Conservation (phyloP, 371 early-diverging fungal species). For the Phascolomyces articulosus region DNA sequence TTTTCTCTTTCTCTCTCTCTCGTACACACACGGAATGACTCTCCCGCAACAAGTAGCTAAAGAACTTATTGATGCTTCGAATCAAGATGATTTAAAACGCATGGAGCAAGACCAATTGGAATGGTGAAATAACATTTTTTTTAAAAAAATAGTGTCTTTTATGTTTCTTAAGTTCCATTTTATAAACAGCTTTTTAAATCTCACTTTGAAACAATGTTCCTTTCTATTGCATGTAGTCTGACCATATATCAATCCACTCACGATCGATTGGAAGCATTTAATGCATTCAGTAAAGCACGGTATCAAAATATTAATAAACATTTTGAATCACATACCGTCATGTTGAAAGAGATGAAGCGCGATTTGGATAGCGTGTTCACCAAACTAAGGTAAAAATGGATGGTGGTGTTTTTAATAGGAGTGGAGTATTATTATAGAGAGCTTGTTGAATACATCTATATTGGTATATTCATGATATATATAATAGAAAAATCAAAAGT, state of each 20-base stretch:
- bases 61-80: slow-evolving; percentile 9
- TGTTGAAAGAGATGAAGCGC: slow-evolving; percentile 39
- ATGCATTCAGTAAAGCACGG: slow-evolving; percentile 49
- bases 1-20: neutral
- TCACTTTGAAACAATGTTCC: neutral
- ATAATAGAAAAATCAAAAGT: slow-evolving; percentile 31
- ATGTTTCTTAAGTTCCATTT: no score
- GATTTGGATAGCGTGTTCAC: slow-evolving; percentile 45
- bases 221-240: slow-evolving; percentile 20
- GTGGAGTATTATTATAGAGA: neutral
- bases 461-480: neutral
- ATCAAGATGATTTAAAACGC: slow-evolving; percentile 6
- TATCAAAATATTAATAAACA: slow-evolving; percentile 46
- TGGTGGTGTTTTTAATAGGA: neutral
- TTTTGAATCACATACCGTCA: slow-evolving; percentile 43
- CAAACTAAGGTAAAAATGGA: slow-evolving; percentile 29
- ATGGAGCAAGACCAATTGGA: slow-evolving; percentile 9
- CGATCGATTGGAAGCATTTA: slow-evolving; percentile 41
- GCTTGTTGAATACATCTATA: neutral
- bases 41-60: slow-evolving; percentile 7
- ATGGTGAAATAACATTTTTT: neutral
- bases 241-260: slow-evolving; percentile 28
- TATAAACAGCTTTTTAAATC: neutral
- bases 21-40: neutral
- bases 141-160: neutral